Evolutionary conservation across 306 rosid species (phyloP), one percentile per base, ranked within the genome.

Genomic region (Trifolium subterraneum): DNA sequence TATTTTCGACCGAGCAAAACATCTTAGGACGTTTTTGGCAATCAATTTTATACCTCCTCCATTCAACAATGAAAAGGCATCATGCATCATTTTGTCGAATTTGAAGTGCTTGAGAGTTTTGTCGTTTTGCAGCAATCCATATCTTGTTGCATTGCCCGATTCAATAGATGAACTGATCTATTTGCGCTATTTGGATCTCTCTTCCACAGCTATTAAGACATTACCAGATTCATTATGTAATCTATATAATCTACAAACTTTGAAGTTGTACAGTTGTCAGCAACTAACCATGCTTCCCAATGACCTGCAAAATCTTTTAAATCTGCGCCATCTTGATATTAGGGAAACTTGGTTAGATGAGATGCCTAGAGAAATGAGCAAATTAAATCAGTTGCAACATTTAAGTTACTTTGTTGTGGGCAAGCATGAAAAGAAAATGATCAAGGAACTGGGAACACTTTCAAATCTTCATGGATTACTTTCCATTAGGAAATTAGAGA

Each of bases 221-320:
- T 25, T 67, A 15, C 71, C 71, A 0, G 41, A 67, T 22, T 44
- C 56, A 67, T 44, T 67, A 18, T 67, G 71, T 67, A 67, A 25
- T 16, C 6, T 67, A 20, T 45, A 67, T 29, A 67, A 67, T 67
- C 58, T 67, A 14, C 56, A 67, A 44, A 44, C 39, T 0, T 15
- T 67, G 10, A 67, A 13, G 23, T 23, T 67, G 56, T 0, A 0
- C 0, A 0, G 0, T 45, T 45, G 72, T 45, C 0, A 0, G 1
- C 0, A 8, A 2, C 41, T 67, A 16, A 15, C n/a, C 10, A 42
- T 1, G 5, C 14, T 67, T 11, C 72, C 72, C 8, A 67, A 45
- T 67, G 58, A 27, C 42, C 8, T 67, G 58, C 72, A 67, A 45
- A 67, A 65, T 20, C 54, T 65, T 20, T 19, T 41, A 4, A 65